Conservation (phyloP, 2,329 filamentous ascomycete genomes). For the Exophiala bonariae region DNA sequence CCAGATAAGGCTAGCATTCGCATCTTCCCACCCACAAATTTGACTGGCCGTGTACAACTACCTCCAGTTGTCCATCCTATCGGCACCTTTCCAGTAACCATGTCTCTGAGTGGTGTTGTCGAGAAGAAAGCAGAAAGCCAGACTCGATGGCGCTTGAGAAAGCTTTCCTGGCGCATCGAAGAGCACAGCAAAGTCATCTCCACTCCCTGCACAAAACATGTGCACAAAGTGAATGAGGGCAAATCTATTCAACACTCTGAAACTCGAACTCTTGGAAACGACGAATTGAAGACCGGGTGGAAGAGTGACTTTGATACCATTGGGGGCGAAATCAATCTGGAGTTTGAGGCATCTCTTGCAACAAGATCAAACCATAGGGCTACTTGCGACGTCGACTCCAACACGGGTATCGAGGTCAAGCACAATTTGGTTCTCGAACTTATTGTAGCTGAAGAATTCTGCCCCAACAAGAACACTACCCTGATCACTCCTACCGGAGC, state of each 20-base stretch:
- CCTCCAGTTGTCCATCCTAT: slow-evolving; percentile 83
- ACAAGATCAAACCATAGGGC: slow-evolving; percentile 61
- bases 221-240: slow-evolving; percentile 61
- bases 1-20: slow-evolving; percentile 85
- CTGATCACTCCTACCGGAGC: slow-evolving; percentile 83
- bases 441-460: slow-evolving; percentile 90
- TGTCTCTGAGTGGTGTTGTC: slow-evolving; percentile 84
- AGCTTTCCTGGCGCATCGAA: slow-evolving; percentile 89
- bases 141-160: slow-evolving; percentile 85
- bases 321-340: slow-evolving; percentile 75
- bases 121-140: slow-evolving; percentile 67
- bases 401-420: slow-evolving; percentile 73
- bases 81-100: slow-evolving; percentile 73
- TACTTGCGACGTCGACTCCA: slow-evolving; percentile 74
- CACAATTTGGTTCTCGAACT: slow-evolving; percentile 90
- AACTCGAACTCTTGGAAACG: slow-evolving; percentile 73
- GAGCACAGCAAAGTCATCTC: slow-evolving; percentile 80
- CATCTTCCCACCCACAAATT: slow-evolving; percentile 93
- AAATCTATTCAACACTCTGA: slow-evolving; percentile 76
- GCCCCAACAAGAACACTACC: slow-evolving; percentile 66
- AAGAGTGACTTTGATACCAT: slow-evolving; percentile 73
- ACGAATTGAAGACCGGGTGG: slow-evolving; percentile 84
- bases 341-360: slow-evolving; percentile 65
- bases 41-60: slow-evolving; percentile 81
- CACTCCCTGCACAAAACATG: slow-evolving; percentile 76